Evolutionary conservation across 2,329 filamentous ascomycete species (phyloP), one percentile per base, ranked within the genome.

Genomic region (Pseudogymnoascus sp.): DNA sequence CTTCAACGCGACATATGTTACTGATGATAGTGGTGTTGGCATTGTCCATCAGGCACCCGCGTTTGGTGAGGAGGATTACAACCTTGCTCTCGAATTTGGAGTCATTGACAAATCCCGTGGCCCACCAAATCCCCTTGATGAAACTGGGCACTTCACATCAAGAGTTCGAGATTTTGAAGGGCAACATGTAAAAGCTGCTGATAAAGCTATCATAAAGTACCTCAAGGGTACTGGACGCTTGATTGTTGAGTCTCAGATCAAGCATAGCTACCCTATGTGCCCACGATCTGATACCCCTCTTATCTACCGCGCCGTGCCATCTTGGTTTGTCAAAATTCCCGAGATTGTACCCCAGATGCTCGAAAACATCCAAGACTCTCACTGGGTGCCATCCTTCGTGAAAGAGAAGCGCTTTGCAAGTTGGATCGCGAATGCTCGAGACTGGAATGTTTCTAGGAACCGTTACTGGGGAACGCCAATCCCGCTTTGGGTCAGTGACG

Each of bases 21-120:
- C 90, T 25, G 86, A 89, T 31, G 92, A 95, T 64, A 92, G 91
- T 71, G 93, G 93, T 86, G 91, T 91, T 35, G 93, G 93, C 71
- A 89, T 97, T 66, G 93, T 97, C 49, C 93, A 97, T 75, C 92
- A 97, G 75, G 84, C 93, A 4, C 93, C 93, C 2, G 91, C 92
- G 0, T 97, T 93, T 72, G 93, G 93, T 83, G 91, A 97, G 77
- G 93, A 97, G 67, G 93, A 97, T 87, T 97, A 96, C 80, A 88
- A 88, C 67, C 86, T 95, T 64, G 90, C 89, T 7, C 75, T 92
- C 65, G 86, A 88, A 63, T 80, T 85, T 52, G 93, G 91, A 43
- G 83, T 96, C 69, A 88, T 97, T 71, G 88, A 77, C 65, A 88
- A 92, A 67, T 83, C 85, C 63, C 86, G 90, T 61, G 81, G 86